Evolutionary conservation across 139 green algal species (phyloP).

Genomic region (Penium margaritaceum): DNA sequence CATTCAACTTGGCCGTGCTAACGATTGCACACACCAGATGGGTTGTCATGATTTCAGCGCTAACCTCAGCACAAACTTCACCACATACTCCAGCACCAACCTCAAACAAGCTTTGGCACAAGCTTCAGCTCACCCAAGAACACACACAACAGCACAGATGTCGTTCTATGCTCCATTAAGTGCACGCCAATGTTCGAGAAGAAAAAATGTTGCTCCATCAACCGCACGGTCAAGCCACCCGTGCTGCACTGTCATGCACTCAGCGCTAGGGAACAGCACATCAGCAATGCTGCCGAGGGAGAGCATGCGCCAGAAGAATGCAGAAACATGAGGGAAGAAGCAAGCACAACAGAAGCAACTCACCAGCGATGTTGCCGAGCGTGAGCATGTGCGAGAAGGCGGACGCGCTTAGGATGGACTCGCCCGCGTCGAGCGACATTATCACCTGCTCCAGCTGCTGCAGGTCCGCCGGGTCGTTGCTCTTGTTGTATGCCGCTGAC

Average conservation of each 20-base stretch:
- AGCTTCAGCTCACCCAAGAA: too few species aligned
- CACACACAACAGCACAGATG: background rate
- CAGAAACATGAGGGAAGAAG: too few species aligned
- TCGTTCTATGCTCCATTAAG: background rate
- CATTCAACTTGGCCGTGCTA: too few species aligned
- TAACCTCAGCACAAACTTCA: too few species aligned
- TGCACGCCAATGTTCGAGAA: too few species aligned
- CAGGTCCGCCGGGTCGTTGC: slow-evolving; percentile 14
- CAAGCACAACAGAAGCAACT: too few species aligned
- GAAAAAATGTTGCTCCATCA: too few species aligned
- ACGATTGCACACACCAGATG: too few species aligned
- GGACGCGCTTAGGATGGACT: slow-evolving; percentile 38
- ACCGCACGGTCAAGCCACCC: too few species aligned
- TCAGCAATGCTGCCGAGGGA: background rate
- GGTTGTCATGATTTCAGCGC: too few species aligned
- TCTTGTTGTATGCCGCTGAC: slow-evolving; percentile 29
- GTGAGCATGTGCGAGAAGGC: slow-evolving; percentile 47
- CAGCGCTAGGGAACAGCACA: background rate
- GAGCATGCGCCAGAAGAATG: background rate
- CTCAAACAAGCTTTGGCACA: background rate
- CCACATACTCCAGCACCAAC: too few species aligned
- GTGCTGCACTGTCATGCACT: too few species aligned
- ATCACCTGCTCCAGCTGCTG: slow-evolving; percentile 40
- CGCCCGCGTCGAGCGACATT: slow-evolving; percentile 12
- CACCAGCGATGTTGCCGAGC: slow-evolving; percentile 35